These are phyloP conservation scores for Rutstroemia sp. DNA, from an alignment of 2,329 filamentous ascomycete species.

Conservation along the genomic window DNA sequence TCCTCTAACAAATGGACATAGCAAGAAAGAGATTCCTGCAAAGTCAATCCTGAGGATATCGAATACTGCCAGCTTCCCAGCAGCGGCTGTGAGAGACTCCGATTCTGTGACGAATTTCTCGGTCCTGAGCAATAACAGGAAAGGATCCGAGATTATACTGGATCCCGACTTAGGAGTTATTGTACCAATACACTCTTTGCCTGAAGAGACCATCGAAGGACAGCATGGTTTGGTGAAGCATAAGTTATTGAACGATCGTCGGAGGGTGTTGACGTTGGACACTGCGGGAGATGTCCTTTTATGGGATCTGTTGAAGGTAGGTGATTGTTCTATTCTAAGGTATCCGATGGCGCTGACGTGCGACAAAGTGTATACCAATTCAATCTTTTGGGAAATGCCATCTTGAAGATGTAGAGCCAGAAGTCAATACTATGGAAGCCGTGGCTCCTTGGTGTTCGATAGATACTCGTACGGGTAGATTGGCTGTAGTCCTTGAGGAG, in stretches of 20 bases:
- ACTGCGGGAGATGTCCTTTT: slow-evolving; percentile 90
- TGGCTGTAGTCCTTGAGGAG: slow-evolving; percentile 86
- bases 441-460: slow-evolving; percentile 96
- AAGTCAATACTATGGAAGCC: slow-evolving; percentile 80
- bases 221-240: slow-evolving; percentile 95
- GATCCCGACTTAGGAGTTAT: slow-evolving; percentile 41
- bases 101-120: slow-evolving; percentile 48
- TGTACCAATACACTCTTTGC: slow-evolving; percentile 59
- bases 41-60: slow-evolving; percentile 77
- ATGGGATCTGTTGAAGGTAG: slow-evolving; percentile 85
- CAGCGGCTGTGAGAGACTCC: slow-evolving; percentile 41
- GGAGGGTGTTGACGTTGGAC: slow-evolving; percentile 82
- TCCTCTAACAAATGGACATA: slow-evolving; percentile 28
- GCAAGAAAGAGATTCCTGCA: slow-evolving; percentile 63
- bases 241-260: slow-evolving; percentile 81
- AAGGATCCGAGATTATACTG: slow-evolving; percentile 52
- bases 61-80: slow-evolving; percentile 71
- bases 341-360: slow-evolving; percentile 15
- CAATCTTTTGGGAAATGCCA: slow-evolving; percentile 91
- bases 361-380: slow-evolving; percentile 69
- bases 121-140: slow-evolving; percentile 34
- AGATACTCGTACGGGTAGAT: slow-evolving; percentile 83
- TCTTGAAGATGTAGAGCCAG: slow-evolving; percentile 81
- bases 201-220: slow-evolving; percentile 81
- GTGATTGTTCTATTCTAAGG: slow-evolving; percentile 20